Evolutionary conservation across 208 protist species (phyloP), one percentile per base, ranked within the genome.

Genomic region (Wallacemonas sp.): DNA sequence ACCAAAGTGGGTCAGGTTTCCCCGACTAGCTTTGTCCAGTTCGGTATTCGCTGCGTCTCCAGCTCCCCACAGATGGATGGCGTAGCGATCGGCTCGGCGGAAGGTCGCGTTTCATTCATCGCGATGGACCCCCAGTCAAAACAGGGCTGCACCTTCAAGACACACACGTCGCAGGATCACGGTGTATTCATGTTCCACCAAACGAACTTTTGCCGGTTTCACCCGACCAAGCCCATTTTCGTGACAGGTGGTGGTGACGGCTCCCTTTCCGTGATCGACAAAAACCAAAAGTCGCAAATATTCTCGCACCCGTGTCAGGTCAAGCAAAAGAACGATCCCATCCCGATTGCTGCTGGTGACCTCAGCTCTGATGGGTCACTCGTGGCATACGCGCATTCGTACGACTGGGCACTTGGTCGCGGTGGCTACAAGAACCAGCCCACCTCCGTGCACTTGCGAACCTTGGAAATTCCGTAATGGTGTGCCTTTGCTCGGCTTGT

Each of bases 351-450:
- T 24, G 80, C 86, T 24, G 90, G 87, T 17, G 85, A 92, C 58
- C 49, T 93, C 48, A 91, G 74, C 67, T 62, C 64, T 11, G 83
- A 89, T 58, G 82, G 82, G 0, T 72, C 36, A 23, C 61, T 92
- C 1, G 24, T 93, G 33, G 90, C 87, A 24, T 92, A 88, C 67
- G 90, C 87, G 27, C 73, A 87, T 47, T 92, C 84, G 48, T 95
- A 95, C 63, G 90, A 95, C 70, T 95, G 90, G 90, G 67, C 87
- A 27, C 84, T 92, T 75, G 90, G 90, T 21, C 85, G 79, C 52
- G 70, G 56, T 21, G 74, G 81, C 11, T 90, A 68, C 62, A 75
- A 61, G 30, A 78, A 77, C 30, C 80, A 86, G 47, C 76, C 80
- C 4, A 86, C 76, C 19, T 77, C 80, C 0, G 80, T 85, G 6